phyloP scores from a whole-genome alignment of 23 red algal genomes.

The Chondrus crispus region DNA sequence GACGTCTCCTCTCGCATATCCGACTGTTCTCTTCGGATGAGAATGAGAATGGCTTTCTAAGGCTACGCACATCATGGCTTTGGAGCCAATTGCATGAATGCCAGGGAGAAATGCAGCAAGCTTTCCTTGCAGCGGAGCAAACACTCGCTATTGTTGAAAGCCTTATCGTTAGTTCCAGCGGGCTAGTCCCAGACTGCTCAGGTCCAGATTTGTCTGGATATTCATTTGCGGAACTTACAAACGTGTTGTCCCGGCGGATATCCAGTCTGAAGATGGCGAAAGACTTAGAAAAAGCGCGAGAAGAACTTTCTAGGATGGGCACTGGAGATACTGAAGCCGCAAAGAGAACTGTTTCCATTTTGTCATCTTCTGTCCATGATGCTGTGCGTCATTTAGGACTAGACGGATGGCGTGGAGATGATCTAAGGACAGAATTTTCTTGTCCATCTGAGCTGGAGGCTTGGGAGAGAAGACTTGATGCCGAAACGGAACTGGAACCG shows the following conservation, averaged over 20 bases:
- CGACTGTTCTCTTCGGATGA: conserved; percentile 2
- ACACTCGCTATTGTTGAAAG: conserved; percentile 8
- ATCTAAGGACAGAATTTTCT: conserved; percentile 27
- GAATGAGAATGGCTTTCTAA: conserved; percentile 2
- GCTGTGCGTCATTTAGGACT: conserved; percentile 17
- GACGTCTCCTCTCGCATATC: conserved; percentile 32
- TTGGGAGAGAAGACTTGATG: conserved; percentile 39
- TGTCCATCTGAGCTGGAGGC: conserved; percentile 4
- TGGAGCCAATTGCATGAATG: conserved; percentile 36
- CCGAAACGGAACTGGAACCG: conserved; percentile 58
- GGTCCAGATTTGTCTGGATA: conserved; percentile 55
- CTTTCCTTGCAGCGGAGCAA: conserved; percentile 25
- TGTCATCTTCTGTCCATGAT: conserved; percentile 44
- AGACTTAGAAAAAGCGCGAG: conserved; percentile 62
- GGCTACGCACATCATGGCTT: conserved; percentile 30
- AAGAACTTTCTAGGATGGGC: conserved; percentile 45
- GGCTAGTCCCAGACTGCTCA: conserved; percentile 1
- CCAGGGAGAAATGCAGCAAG: conserved; percentile 35
- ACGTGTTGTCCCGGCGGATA: conserved; percentile 7
- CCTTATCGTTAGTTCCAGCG: neutral
- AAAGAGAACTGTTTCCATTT: conserved; percentile 40
- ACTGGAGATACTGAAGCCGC: conserved; percentile 51
- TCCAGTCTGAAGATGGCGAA: conserved; percentile 13
- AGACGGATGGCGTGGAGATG: conserved; percentile 26
- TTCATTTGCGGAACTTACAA: neutral